Evolutionary conservation across 78 protist species (phyloP).

Genomic region (Dictyostelium brefeldianum): DNA sequence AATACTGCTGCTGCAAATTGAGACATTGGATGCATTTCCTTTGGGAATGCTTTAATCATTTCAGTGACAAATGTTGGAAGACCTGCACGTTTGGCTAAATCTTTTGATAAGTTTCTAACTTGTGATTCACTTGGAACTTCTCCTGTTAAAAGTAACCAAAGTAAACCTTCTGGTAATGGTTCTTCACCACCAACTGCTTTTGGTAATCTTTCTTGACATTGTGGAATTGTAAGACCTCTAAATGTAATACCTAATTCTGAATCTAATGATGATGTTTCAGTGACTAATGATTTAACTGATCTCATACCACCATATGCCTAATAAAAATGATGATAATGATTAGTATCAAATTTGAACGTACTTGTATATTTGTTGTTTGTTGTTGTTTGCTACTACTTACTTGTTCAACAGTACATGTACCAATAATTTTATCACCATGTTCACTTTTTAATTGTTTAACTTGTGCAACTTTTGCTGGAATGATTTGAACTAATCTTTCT

Average conservation of each 20-base stretch:
- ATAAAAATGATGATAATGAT: background rate
- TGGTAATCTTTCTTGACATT: slow-evolving; percentile 95
- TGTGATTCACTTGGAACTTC: slow-evolving; percentile 95
- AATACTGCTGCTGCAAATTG: slow-evolving; percentile 90
- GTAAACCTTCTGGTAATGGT: slow-evolving; percentile 96
- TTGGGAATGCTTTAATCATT: slow-evolving; percentile 91
- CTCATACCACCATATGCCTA: slow-evolving; percentile 98
- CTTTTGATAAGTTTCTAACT: slow-evolving; percentile 81
- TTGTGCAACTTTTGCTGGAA: slow-evolving; percentile 89
- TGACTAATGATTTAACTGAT: slow-evolving; percentile 93
- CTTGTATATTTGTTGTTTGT: too few species aligned
- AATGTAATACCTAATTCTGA: slow-evolving; percentile 97
- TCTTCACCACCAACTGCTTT: slow-evolving; percentile 94
- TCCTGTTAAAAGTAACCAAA: slow-evolving; percentile 98
- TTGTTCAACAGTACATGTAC: slow-evolving; percentile 89
- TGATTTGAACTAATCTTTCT: slow-evolving; percentile 86
- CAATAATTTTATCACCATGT: slow-evolving; percentile 87
- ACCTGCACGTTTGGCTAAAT: slow-evolving; percentile 84
- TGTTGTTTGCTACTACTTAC: too few species aligned
- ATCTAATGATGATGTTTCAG: slow-evolving; percentile 97
- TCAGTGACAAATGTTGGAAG: slow-evolving; percentile 84
- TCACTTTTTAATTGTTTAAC: slow-evolving; percentile 82
- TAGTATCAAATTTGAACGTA: too few species aligned
- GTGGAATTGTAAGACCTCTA: slow-evolving; percentile 94
- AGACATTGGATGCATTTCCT: slow-evolving; percentile 97